phyloP scores from a whole-genome alignment of 371 early-diverging fungal species.

The Mycotypha africana region DNA sequence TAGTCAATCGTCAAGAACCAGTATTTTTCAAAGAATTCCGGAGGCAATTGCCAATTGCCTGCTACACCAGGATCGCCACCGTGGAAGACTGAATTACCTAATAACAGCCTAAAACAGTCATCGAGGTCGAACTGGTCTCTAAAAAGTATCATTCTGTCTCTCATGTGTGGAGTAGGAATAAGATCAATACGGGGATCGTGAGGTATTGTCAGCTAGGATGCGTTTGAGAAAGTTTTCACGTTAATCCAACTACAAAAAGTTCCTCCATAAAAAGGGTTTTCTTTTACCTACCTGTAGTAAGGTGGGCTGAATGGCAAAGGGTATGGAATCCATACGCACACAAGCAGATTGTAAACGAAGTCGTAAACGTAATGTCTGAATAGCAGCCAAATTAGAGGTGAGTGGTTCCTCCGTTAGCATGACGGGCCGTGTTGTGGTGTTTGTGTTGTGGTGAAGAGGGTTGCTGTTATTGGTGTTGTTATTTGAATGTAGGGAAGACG shows the following conservation, averaged over 20 bases:
- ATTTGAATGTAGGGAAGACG: too few species aligned
- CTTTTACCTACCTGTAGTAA: constrained; percentile 35
- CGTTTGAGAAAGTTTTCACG: constrained; percentile 4
- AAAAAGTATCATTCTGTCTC: constrained; percentile 60
- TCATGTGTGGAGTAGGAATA: constrained; percentile 54
- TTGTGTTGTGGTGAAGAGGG: too few species aligned
- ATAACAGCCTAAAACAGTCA: constrained; percentile 48
- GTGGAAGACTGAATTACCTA: constrained; percentile 48
- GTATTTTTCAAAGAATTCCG: constrained; percentile 51
- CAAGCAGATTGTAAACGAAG: constrained; percentile 33
- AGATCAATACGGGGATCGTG: constrained; percentile 60
- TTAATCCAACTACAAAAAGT: too few species aligned
- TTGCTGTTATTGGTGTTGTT: not conserved
- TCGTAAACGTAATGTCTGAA: constrained; percentile 35
- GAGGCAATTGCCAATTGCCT: constrained; percentile 52
- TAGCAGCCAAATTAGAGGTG: constrained; percentile 34
- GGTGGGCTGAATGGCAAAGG: constrained; percentile 39
- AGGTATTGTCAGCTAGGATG: constrained; percentile 39
- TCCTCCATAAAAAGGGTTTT: not conserved
- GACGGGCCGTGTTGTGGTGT: constrained; percentile 10
- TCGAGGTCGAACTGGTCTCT: constrained; percentile 54
- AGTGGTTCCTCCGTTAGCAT: constrained; percentile 18
- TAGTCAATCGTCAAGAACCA: constrained; percentile 51
- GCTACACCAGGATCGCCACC: constrained; percentile 53
- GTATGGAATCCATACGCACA: constrained; percentile 23